phyloP scores from a whole-genome alignment of 2,329 filamentous ascomycete species.

The Beauveria varroae region DNA sequence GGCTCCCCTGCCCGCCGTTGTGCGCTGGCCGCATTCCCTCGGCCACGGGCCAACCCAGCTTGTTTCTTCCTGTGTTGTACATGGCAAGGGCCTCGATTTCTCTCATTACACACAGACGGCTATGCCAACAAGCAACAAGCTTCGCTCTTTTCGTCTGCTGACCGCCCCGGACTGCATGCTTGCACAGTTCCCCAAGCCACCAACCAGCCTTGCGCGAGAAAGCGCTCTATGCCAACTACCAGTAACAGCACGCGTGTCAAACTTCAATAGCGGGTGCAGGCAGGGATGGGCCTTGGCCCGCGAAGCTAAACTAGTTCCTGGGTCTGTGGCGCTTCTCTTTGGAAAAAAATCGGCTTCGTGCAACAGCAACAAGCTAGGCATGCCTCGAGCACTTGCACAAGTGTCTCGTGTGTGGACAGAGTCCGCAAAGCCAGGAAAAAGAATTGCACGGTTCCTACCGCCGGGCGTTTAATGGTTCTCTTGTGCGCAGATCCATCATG shows the following conservation, averaged over 20 bases:
- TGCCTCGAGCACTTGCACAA: too few species aligned
- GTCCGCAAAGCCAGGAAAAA: too few species aligned
- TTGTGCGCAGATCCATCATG: background rate
- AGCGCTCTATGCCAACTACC: background rate
- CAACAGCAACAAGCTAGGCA: background rate
- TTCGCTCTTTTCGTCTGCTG: background rate
- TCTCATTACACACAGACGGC: too few species aligned
- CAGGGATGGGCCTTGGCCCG: background rate
- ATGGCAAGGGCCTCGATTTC: too few species aligned
- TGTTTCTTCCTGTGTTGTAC: background rate
- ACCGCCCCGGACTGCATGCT: background rate
- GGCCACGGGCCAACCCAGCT: background rate
- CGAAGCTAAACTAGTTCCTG: background rate
- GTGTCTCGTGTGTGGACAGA: too few species aligned
- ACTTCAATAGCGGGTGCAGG: background rate
- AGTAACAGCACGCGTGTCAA: background rate
- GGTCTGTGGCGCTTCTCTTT: background rate
- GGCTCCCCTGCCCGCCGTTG: background rate
- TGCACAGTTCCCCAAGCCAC: background rate
- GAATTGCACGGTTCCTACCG: too few species aligned
- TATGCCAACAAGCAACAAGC: too few species aligned
- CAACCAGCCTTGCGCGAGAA: background rate
- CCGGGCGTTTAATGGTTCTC: background rate
- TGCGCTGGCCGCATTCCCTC: background rate
- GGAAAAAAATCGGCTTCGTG: background rate